Evolutionary conservation across 2,329 filamentous ascomycete species (phyloP), one percentile per base, ranked within the genome.

Genomic region (Bipolaris zeicola): DNA sequence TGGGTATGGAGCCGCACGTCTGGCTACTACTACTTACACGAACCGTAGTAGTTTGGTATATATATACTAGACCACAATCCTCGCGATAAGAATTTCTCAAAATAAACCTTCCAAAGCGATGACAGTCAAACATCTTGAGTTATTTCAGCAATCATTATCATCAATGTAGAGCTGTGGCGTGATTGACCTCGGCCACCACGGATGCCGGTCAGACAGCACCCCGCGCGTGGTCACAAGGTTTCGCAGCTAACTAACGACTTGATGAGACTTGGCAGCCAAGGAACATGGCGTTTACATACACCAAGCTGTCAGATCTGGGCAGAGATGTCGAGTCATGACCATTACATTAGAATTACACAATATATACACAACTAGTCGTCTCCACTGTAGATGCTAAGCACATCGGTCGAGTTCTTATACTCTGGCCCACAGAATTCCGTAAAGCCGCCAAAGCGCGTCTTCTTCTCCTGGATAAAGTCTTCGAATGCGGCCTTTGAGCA

Each of bases 401-500:
- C 59, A 60, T 80, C 69, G 2, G 77, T 80, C 6, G 77, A 79
- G 64, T 80, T 81, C 6, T 62, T 64, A 52, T 79, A 79, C 16
- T 76, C 68, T 1, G 78, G 77, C 28, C 71, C 68, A 64, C 81
- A 83, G 54, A 69, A 72, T 55, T 74, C 68, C 2, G 76, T 75
- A 61, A 71, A 83, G 3, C 75, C 75, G 14, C 79, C 79, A 50
- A 81, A 80, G 38, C 76, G 62, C 34, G 78, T 69, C 0, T 76
- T 79, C n/a, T 79, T 74, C 28, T 72, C 70, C 16, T 73, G 60
- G 2, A 85, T 66, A 53, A 80, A 81, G 0, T 75, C 67, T 28
- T 74, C 57, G 63, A 84, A 83, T 3, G 70, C 67, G 16, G 70
- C 69, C 41, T 75, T 74, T 1, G 75, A 77, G 62, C 83, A 85